These are phyloP conservation scores for Osmanthus fragrans DNA, from an alignment of 257 asterid species.

Conservation along the genomic window DNA sequence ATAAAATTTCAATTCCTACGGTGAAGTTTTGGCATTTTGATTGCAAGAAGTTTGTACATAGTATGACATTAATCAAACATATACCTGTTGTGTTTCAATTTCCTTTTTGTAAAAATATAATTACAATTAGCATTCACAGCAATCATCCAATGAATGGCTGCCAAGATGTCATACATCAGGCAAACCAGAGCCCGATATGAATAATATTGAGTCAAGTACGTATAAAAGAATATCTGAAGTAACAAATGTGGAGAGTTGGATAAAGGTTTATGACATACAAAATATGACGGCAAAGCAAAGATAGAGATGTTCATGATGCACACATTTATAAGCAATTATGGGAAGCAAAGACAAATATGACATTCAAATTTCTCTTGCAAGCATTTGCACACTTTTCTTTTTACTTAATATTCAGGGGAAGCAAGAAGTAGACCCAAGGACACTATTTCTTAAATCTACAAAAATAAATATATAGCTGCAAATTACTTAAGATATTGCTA, in stretches of 20 bases:
- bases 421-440: neutral
- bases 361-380: neutral
- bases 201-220: neutral
- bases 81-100: neutral
- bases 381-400: neutral
- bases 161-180: neutral
- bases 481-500: neutral
- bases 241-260: neutral
- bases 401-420: neutral
- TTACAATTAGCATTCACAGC: neutral
- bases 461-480: neutral
- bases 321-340: neutral
- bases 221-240: neutral
- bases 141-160: neutral
- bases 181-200: neutral
- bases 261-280: neutral
- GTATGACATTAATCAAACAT: too few species aligned
- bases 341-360: neutral
- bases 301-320: neutral
- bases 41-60: neutral
- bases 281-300: neutral
- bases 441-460: neutral
- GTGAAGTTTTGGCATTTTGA: neutral
- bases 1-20: neutral
- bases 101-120: neutral